Base-by-base conservation (phyloP, 306 rosid genomes). In the Senna tora region DNA sequence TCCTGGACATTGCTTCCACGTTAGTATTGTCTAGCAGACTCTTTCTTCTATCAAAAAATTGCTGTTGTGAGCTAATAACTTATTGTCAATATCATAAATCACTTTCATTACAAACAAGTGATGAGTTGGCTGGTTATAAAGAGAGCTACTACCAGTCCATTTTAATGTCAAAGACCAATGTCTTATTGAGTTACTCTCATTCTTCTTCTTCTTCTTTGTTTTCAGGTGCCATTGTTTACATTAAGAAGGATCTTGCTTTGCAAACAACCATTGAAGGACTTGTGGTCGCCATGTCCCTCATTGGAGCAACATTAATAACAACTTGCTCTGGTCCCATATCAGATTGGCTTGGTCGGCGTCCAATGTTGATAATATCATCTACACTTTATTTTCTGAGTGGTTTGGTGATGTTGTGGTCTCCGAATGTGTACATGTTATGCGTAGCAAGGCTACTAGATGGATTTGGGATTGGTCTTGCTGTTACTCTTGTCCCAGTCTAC, bases 401-500 rank as follows among this genome's bases (percentile, higher is more conserved):
- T 49, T 76, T 81, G 83, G 79, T 86, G 56, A 86, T 86, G 90
- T 39, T 81, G 9, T 86, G 90, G 90, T 76, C 90, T 10, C 90
- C 90, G 21, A 86, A 86, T 73, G 88, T 86, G 58, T 72, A 75
- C 38, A 74, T 86, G 22, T 75, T 86, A 47, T 83, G 86, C 66
- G 0, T 81, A 47, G 90, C 83, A 46, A 79, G 90, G 81, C 79
- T 86, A 21, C 52, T 86, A 21, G 90, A 83, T 70, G 90, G 90
- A 54, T 86, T 86, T 61, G 90, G 90, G 59, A 73, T 86, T 49
- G 90, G 90, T 73, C 86, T 86, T 64, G 86, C 90, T 36, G 90
- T 86, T 50, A 86, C 90, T 33, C 90, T 86, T 67, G 64, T 76
- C 6, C 90, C 90, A 7, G 69, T 86, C 47, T 86, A 86, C 64